Evolutionary conservation across 1,284 basidiomycete species (phyloP), one percentile per base, ranked within the genome.

Genomic region (Papiliotrema flavescens): DNA sequence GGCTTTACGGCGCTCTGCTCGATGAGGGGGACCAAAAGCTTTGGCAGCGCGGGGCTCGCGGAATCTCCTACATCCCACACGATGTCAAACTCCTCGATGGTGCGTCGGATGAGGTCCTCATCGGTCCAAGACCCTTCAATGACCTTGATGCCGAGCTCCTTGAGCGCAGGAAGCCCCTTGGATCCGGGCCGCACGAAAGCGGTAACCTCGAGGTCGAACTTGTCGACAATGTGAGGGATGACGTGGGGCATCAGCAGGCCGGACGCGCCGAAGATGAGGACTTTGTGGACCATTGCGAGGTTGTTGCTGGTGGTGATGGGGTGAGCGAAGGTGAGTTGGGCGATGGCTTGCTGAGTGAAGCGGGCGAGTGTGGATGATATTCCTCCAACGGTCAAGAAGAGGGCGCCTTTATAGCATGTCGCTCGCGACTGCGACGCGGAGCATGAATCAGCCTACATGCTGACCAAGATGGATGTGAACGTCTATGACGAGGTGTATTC

Each of bases 181-280:
- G 46, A 47, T 3, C 23, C 46, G 4, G 46, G 46, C n/a, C 46
- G 46, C 23, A 47, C n/a, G 46, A 32, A 37, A 35, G 23, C 46
- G n/a, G 46, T 35, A 19, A 47, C 22, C 24, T 47, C 19, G 46
- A 47, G 46, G 24, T 34, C 28, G 42, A 22, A 44, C 15, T 23
- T 44, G 9, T 15, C 4, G 7, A 44, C 23, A 7, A 44, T 26
- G 42, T 44, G 42, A 6, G 46, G 46, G 4, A 47, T 32, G 46
- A 47, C 19, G 28, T 47, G 46, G 19, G 23, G 28, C 26, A 34
- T 37, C 17, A 47, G 28, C 15, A 35, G n/a, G 13, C 28, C 46
- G 9, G 46, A 35, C 6, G 46, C 46, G 35, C 46, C 46, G 46
- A 47, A 37, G 46, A 47, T 19, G 46, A 47, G 28, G 9, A 47